Evolutionary conservation across 2,329 filamentous ascomycete genomes (phyloP).

Genomic region (Aspergillus brunneoviolaceus): DNA sequence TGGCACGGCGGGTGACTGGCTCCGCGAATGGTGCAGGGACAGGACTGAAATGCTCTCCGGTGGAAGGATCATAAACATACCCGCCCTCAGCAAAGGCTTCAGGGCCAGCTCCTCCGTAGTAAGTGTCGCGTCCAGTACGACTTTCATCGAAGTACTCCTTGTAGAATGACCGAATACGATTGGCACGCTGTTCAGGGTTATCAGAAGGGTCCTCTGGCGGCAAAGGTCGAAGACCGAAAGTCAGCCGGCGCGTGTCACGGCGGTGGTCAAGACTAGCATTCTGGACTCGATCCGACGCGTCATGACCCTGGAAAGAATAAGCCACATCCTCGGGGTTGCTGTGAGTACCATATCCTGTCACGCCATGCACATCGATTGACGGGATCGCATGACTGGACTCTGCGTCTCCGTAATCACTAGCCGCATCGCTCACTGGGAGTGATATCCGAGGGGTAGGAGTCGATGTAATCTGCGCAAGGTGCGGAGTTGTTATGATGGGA

Average conservation of each 20-base stretch:
- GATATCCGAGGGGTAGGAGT: conserved; percentile 36
- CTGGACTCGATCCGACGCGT: conserved; percentile 25
- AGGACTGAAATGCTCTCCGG: conserved; percentile 33
- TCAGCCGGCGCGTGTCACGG: conserved; percentile 52
- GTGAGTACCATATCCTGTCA: conserved; percentile 23
- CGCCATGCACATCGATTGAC: conserved; percentile 30
- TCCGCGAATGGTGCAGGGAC: conserved; percentile 69
- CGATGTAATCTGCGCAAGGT: conserved; percentile 18
- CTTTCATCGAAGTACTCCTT: conserved; percentile 98
- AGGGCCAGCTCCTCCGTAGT: conserved; percentile 74
- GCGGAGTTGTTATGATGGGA: conserved; percentile 16
- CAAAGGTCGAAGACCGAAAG: conserved; percentile 72
- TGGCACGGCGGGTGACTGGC: conserved; percentile 81
- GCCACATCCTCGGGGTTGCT: conserved; percentile 14
- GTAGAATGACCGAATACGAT: conserved; percentile 97
- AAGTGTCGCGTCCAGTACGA: conserved; percentile 55
- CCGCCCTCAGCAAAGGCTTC: conserved; percentile 66
- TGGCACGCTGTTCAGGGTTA: conserved; percentile 90
- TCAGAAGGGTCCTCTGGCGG: conserved; percentile 84
- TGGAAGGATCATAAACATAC: conserved; percentile 54
- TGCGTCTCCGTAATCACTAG: conserved; percentile 56
- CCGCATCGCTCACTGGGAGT: conserved; percentile 49
- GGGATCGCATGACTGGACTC: conserved; percentile 49
- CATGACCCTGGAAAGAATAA: conserved; percentile 22
- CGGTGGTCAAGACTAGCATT: conserved; percentile 28